Percentiles rank a stretch among this genome's conserved stretches.
Conservation (phyloP, 306 rosid genomes). For the Dalbergia oliveri region DNA sequence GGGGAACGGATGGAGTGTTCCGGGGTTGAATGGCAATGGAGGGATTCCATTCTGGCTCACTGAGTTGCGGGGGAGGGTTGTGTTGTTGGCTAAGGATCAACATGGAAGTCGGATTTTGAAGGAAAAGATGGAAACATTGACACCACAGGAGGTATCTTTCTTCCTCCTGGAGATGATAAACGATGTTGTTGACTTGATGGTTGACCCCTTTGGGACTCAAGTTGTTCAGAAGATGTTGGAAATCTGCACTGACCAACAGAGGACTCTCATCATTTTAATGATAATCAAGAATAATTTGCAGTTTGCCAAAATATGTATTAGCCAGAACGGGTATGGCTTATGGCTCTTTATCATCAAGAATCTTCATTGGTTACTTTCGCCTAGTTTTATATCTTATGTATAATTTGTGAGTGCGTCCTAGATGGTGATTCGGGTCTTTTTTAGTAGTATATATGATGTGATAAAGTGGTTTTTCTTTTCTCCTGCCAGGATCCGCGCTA, state of each 20-base stretch:
- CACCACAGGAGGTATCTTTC: slow-evolving; percentile 32
- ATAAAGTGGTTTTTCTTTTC: not conserved
- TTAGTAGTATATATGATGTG: not conserved
- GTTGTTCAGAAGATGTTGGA: slow-evolving; percentile 68
- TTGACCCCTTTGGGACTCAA: slow-evolving; percentile 60
- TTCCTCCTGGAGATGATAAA: slow-evolving; percentile 41
- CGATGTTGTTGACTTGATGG: slow-evolving; percentile 51
- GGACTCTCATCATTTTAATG: slow-evolving; percentile 49
- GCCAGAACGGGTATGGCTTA: slow-evolving; percentile 61
- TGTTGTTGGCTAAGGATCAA: slow-evolving; percentile 56
- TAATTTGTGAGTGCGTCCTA: not conserved
- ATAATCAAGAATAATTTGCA: slow-evolving; percentile 18
- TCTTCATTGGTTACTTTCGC: not conserved
- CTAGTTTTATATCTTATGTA: not conserved
- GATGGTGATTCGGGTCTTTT: not conserved
- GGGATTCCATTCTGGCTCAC: slow-evolving; percentile 28
- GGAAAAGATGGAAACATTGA: slow-evolving; percentile 43
- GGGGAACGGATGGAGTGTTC: not conserved
- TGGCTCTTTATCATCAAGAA: slow-evolving; percentile 1
- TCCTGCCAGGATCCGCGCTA: slow-evolving; percentile 55
- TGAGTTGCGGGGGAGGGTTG: slow-evolving; percentile 43
- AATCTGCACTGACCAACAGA: slow-evolving; percentile 63
- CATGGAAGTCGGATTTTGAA: slow-evolving; percentile 51
- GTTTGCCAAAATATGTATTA: slow-evolving; percentile 52
- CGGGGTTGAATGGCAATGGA: slow-evolving; percentile 9